Conservation (phyloP, 2,329 filamentous ascomycete genomes). For the Ilyonectria robusta region DNA sequence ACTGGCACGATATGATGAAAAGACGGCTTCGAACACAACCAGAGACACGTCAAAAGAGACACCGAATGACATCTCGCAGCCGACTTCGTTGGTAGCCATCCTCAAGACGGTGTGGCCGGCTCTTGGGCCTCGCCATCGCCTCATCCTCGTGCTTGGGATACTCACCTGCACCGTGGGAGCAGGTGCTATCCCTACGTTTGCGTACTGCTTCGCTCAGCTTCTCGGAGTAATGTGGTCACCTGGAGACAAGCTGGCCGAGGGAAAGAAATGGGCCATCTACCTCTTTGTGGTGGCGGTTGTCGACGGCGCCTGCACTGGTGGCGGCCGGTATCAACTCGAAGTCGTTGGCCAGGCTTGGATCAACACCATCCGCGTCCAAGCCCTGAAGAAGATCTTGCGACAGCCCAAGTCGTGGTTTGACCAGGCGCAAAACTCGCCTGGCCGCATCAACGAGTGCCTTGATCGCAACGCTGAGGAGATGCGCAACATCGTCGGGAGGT, state of each 20-base stretch:
- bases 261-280: constrained; percentile 77
- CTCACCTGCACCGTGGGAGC: constrained; percentile 75
- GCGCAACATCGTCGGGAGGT: constrained; percentile 84
- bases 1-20: constrained; percentile 3
- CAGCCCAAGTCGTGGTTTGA: constrained; percentile 89
- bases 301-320: constrained; percentile 76
- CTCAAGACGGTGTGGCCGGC: constrained; percentile 77
- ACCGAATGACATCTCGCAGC: constrained; percentile 10
- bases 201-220: constrained; percentile 81
- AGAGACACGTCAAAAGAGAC: background rate
- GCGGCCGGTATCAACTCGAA: constrained; percentile 81
- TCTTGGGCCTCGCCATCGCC: constrained; percentile 65
- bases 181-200: constrained; percentile 79
- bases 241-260: constrained; percentile 61
- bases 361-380: constrained; percentile 76
- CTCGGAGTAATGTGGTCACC: constrained; percentile 77
- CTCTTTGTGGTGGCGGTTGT: constrained; percentile 77
- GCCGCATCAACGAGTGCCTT: constrained; percentile 77
- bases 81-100: constrained; percentile 44
- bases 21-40: background rate
- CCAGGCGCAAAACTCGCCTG: constrained; percentile 73
- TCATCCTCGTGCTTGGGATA: constrained; percentile 72
- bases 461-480: constrained; percentile 91
- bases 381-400: constrained; percentile 77
- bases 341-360: constrained; percentile 82